These are phyloP conservation scores for Limnanthes douglasii DNA, from an alignment of 345 rosid species.

Conservation along the genomic window DNA sequence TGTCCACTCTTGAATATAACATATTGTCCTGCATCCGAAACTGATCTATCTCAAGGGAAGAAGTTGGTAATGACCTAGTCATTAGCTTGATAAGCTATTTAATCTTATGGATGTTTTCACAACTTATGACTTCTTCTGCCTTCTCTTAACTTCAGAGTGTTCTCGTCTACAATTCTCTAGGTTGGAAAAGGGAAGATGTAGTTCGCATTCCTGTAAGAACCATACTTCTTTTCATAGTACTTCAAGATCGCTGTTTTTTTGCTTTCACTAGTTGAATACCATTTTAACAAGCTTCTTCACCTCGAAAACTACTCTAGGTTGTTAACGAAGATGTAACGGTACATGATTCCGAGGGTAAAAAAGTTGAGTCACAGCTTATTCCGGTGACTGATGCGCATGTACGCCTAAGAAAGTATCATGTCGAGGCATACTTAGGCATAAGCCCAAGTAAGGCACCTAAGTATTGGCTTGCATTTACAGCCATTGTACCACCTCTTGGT, in stretches of 20 bases:
- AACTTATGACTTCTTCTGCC: conserved; percentile 6
- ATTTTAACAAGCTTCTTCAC: not conserved
- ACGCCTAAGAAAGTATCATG: conserved; percentile 50
- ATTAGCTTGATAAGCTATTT: too few relatives aligned
- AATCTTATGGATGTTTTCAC: conserved; percentile 3
- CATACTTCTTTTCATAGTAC: not conserved
- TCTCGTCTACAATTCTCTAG: conserved; percentile 84
- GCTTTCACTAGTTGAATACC: not conserved
- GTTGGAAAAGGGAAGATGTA: conserved; percentile 85
- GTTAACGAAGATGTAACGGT: conserved; percentile 39
- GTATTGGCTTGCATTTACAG: conserved; percentile 77
- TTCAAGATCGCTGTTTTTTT: not conserved
- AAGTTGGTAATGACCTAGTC: conserved; percentile 60
- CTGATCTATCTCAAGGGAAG: conserved; percentile 36
- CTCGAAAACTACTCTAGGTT: conserved; percentile 27
- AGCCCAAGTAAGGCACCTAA: conserved; percentile 39
- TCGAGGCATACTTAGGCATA: conserved; percentile 60
- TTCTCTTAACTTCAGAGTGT: conserved; percentile 31
- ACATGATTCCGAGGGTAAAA: conserved; percentile 66
- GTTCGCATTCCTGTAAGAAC: conserved; percentile 78
- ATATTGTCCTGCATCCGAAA: conserved; percentile 83
- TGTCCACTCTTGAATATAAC: conserved; percentile 93
- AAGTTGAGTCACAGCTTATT: conserved; percentile 72
- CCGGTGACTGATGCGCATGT: conserved; percentile 45
- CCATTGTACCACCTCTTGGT: conserved; percentile 81